Evolutionary conservation across 2,329 filamentous ascomycete species (phyloP), one percentile per base, ranked within the genome.

Genomic region (Fusarium lyarnte): DNA sequence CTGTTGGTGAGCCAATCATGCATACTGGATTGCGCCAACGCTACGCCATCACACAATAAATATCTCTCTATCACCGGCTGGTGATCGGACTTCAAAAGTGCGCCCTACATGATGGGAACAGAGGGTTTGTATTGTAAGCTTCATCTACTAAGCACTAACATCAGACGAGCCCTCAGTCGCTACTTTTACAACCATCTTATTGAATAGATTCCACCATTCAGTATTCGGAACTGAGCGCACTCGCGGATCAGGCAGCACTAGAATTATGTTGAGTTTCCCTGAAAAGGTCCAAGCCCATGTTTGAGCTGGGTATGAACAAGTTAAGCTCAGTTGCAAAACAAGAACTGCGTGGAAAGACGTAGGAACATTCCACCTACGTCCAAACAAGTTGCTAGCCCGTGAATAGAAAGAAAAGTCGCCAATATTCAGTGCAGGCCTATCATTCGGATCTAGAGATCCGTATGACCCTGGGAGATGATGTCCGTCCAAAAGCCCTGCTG

Each of bases 401-500:
- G 63, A 55, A 38, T 57, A 65, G 6, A 65, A 65, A 2, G 41
- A 42, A 47, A 65, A 64, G 8, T 64, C 63, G 6, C 57, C 47
- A 41, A 64, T 43, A 0, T 55, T 42, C 6, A 65, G 8, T 5
- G 42, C 14, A 16, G 47, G 41, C 3, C 0, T 16, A 3, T 35
- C 25, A n/a, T 39, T 47, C 46, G 6, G 14, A 13, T 29, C 33
- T 5, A 11, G 25, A 23, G 23, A 38, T 14, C 62, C 36, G 17
- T 64, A 57, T 6, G 59, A 25, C 17, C 21, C 36, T 29, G 23
- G 41, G 23, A 65, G 41, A 41, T 65, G 62, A n/a, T 27, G 39
- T 4, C 47, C 41, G 3, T 65, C 59, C 11, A 65, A 29, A 5
- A 57, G 47, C 31, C 62, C 62, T 6, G 41, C 47, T 5, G 58